Percentiles rank a stretch among this genome's conserved stretches.
phyloP scores from a whole-genome alignment of 306 rosid genomes.

The Abrus pulchellus region DNA sequence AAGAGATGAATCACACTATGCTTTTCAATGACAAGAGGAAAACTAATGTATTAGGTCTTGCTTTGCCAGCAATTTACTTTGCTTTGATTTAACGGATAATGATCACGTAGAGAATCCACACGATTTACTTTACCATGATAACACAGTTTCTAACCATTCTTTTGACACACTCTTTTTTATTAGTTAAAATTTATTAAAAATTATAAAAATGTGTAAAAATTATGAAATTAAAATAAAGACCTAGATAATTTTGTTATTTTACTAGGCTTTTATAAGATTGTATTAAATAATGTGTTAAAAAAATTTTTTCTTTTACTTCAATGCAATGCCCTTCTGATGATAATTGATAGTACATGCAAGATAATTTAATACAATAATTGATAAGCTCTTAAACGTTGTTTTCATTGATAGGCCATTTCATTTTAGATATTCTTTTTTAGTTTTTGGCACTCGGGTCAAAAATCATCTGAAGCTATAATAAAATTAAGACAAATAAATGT shows the following conservation, averaged over 20 bases:
- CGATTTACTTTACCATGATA: too few species aligned
- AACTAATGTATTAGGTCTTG: background rate
- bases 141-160: too few species aligned
- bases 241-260: too few species aligned
- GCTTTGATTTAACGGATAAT: background rate
- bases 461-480: constrained; percentile 1
- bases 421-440: background rate
- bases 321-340: background rate
- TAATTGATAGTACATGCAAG: constrained; percentile 10
- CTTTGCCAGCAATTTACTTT: background rate
- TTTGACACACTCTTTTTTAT: too few species aligned
- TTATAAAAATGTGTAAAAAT: too few species aligned
- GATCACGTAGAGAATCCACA: constrained; percentile 8
- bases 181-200: too few species aligned
- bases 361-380: background rate
- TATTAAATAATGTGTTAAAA: too few species aligned
- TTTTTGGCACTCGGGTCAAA: constrained; percentile 44
- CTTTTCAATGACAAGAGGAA: background rate
- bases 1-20: background rate
- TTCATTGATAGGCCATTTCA: constrained; percentile 21
- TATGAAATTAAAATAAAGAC: too few species aligned
- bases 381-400: background rate
- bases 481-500: background rate
- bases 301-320: too few species aligned
- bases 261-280: too few species aligned